phyloP scores from a whole-genome alignment of 352 stramenopile genomes.

The Phytopythium ostracodes region DNA sequence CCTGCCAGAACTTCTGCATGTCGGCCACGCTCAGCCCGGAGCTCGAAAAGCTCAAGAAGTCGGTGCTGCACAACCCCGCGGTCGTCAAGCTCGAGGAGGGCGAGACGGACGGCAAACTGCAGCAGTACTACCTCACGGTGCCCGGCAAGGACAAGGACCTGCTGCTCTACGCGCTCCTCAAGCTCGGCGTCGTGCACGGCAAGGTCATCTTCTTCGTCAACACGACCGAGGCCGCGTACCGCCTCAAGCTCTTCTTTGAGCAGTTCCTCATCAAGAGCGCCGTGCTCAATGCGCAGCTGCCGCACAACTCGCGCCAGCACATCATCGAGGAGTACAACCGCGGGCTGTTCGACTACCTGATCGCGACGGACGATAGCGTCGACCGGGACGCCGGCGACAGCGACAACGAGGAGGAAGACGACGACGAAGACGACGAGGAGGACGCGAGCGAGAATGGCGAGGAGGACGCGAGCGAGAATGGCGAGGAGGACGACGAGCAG shows the following conservation, averaged over 20 bases:
- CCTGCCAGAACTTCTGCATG: constrained; percentile 98
- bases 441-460: constrained; percentile 37
- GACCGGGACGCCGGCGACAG: constrained; percentile 74
- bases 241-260: constrained; percentile 99
- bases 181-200: constrained; percentile 95
- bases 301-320: constrained; percentile 96
- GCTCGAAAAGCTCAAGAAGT: constrained; percentile 96
- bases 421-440: constrained; percentile 65
- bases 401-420: constrained; percentile 64
- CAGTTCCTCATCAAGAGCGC: constrained; percentile 98
- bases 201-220: constrained; percentile 99
- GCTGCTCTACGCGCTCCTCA: constrained; percentile 98
- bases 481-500: constrained; percentile 36
- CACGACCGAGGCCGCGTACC: constrained; percentile 91
- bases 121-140: constrained; percentile 95
- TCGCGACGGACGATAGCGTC: constrained; percentile 97
- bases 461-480: constrained; percentile 41
- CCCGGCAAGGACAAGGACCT: constrained; percentile 93
- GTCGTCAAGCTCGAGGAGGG: constrained; percentile 96
- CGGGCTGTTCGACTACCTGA: constrained; percentile 99
- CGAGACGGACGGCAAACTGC: constrained; percentile 86
- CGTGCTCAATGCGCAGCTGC: constrained; percentile 98
- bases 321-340: constrained; percentile 95
- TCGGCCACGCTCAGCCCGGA: constrained; percentile 96
- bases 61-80: constrained; percentile 96